Evolutionary conservation across 78 protist species (phyloP).

Genomic region (Dictyostelium firmibasis): DNA sequence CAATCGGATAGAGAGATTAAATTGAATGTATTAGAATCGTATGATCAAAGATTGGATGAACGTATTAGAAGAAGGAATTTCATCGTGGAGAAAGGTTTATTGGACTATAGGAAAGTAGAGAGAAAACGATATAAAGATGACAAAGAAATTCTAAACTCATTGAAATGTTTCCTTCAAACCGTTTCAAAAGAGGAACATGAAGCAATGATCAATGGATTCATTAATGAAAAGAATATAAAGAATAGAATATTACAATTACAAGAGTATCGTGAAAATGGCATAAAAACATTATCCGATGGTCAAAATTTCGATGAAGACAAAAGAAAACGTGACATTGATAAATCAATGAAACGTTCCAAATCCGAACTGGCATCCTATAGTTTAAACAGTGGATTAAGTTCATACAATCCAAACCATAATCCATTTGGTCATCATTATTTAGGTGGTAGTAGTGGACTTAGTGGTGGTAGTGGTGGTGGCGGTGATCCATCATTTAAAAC

Average conservation of each 20-base stretch:
- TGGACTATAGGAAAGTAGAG: slow-evolving; percentile 64
- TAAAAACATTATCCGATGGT: slow-evolving; percentile 22
- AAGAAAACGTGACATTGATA: slow-evolving; percentile 37
- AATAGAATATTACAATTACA: slow-evolving; percentile 44
- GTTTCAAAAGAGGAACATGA: slow-evolving; percentile 67
- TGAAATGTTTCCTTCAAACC: slow-evolving; percentile 32
- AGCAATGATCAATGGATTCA: slow-evolving; percentile 43
- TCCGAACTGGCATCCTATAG: background rate
- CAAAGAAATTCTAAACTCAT: slow-evolving; percentile 31
- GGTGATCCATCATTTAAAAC: background rate
- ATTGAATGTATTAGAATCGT: slow-evolving; percentile 29
- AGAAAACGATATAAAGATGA: slow-evolving; percentile 64
- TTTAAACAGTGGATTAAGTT: background rate
- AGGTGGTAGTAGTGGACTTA: background rate
- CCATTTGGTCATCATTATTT: background rate
- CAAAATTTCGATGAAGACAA: slow-evolving; percentile 49
- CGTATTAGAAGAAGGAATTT: slow-evolving; percentile 63
- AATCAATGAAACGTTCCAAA: background rate
- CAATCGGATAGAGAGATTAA: slow-evolving; percentile 57
- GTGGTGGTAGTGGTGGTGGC: background rate
- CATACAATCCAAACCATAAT: background rate
- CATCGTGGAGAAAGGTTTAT: slow-evolving; percentile 62
- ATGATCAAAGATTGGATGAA: slow-evolving; percentile 56
- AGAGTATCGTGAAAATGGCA: slow-evolving; percentile 51
- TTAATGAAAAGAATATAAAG: slow-evolving; percentile 45